Base-by-base conservation (phyloP, 345 rosid species). In the Lumnitzera littorea region DNA sequence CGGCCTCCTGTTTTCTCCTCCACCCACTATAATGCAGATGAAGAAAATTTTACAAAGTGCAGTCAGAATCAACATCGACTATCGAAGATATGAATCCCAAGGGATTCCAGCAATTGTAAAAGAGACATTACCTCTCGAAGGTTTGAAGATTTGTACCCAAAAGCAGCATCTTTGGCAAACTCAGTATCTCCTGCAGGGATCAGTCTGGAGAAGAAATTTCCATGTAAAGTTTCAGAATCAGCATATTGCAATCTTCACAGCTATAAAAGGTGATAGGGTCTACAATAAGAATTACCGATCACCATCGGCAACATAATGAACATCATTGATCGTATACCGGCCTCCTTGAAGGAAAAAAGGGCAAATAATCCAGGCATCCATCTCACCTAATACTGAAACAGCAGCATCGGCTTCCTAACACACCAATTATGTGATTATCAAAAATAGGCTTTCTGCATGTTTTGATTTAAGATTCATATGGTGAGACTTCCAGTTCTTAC, bases 321-420 rank as follows among this genome's bases (percentile, higher is more conserved):
- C 69, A 65, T 92, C 96, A 64, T 80, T 72, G 51, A 89, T 82
- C 53, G 98, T 92, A 71, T 85, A 89, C 51, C 98, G 96, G 62
- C 96, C 98, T 72, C 96, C 98, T 81, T 92, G 98, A 74, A 89
- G 94, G 57, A 92, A 92, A 74, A 92, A 92, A 11, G 98, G 98
- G 75, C 96, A 92, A 67, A 92, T 77, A 61, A 92, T 92, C 96
- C 96, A 92, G 11, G 94, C 82, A 54, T 92, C 98, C 86, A 92
- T 79, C 75, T 92, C 84, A 58, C 96, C 98, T 55, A 92, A 80
- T 61, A 85, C 76, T 16, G 98, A 89, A 74, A 80, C 81, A 71
- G 81, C 96, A 62, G 96, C 94, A 75, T 92, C 94, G 51, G 90
- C 82, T 71, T 89, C 98, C 98, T 92, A 61, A 71, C 53, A 74